Conservation (phyloP, 1,284 basidiomycete species). For the Naganishia liquefaciens region DNA sequence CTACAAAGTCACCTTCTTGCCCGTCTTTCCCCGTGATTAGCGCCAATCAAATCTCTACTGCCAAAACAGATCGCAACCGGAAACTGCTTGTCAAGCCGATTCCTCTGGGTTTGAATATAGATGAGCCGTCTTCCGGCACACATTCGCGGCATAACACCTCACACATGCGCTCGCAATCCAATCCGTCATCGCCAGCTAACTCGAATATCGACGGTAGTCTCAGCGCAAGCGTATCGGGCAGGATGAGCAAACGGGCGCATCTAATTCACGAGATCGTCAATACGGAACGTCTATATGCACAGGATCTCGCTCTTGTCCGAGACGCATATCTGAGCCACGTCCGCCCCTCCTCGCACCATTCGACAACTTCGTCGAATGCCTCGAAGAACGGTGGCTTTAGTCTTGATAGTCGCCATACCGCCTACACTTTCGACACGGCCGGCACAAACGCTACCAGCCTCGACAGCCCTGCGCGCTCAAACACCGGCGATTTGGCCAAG, state of each 20-base stretch:
- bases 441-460: conserved; percentile 39
- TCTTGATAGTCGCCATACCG: conserved; percentile 38
- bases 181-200: conserved; percentile 31
- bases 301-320: conserved; percentile 78
- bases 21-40: background rate
- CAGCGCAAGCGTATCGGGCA: conserved; percentile 37
- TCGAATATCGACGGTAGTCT: conserved; percentile 30
- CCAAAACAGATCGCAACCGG: background rate
- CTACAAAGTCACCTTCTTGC: background rate
- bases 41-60: background rate
- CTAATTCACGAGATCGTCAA: conserved; percentile 78
- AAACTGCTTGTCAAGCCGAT: background rate
- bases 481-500: conserved; percentile 1
- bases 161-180: conserved; percentile 30
- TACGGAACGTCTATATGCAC: conserved; percentile 83
- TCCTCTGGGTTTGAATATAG: background rate
- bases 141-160: conserved; percentile 2
- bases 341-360: conserved; percentile 41
- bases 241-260: conserved; percentile 71
- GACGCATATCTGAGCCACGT: conserved; percentile 68
- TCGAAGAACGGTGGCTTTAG: conserved; percentile 29
- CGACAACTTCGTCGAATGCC: conserved; percentile 30
- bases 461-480: background rate
- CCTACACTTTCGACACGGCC: conserved; percentile 42
- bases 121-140: background rate